These are phyloP conservation scores for Fusarium annulatum DNA, from an alignment of 2,329 filamentous ascomycete genomes.

Conservation along the genomic window DNA sequence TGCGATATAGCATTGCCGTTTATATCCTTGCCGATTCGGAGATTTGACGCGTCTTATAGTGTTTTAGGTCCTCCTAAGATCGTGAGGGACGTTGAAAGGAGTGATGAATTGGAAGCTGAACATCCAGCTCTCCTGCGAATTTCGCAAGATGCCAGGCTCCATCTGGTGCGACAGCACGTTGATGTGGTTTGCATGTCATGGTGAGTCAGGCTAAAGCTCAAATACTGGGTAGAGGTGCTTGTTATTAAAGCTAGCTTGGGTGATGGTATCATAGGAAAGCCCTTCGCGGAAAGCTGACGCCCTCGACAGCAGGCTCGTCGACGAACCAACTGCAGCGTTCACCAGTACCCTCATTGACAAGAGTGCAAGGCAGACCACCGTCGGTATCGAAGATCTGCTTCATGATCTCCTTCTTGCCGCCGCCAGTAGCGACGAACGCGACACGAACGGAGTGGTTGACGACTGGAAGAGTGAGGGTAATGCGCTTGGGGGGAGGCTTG, in stretches of 20 bases:
- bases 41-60: neutral
- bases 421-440: conserved; percentile 91
- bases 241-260: conserved; percentile 19
- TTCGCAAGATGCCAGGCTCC: conserved; percentile 26
- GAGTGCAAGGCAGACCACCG: conserved; percentile 81
- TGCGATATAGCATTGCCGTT: conserved; percentile 11
- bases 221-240: conserved; percentile 16
- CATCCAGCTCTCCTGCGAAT: conserved; percentile 32
- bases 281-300: conserved; percentile 82
- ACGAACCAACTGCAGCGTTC: conserved; percentile 97
- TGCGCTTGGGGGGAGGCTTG: conserved; percentile 90
- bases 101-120: conserved; percentile 15
- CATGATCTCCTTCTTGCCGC: conserved; percentile 89
- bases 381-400: conserved; percentile 90
- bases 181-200: conserved; percentile 14
- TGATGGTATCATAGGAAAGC: conserved; percentile 62
- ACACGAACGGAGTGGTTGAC: conserved; percentile 87
- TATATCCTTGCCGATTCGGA: conserved; percentile 6
- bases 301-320: conserved; percentile 85
- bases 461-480: conserved; percentile 92
- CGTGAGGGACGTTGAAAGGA: neutral
- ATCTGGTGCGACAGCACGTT: conserved; percentile 14
- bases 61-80: neutral
- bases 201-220: conserved; percentile 17
- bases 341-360: conserved; percentile 86